Conservation (phyloP, 148 eudicot genomes). For the Oxyria digyna region DNA sequence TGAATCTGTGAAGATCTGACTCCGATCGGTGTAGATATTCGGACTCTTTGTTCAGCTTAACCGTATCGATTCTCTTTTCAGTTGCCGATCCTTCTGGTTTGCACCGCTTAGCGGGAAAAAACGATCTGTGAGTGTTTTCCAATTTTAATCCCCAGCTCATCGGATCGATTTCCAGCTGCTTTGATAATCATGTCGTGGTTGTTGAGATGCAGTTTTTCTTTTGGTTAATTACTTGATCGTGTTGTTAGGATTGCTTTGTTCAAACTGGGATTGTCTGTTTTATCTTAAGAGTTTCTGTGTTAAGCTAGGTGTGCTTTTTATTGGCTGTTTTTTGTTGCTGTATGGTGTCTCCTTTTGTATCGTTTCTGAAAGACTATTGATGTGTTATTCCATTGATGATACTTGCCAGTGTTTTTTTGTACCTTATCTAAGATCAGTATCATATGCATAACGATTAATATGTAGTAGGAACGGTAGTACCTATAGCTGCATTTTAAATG, state of each 20-base stretch:
- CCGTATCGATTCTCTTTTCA: background rate
- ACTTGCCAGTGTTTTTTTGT: background rate
- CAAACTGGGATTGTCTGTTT: background rate
- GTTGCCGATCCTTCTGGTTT: background rate
- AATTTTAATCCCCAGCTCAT: background rate
- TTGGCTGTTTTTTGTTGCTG: background rate
- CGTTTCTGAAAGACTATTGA: background rate
- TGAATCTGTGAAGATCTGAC: conserved; percentile 3
- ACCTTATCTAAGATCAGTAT: background rate
- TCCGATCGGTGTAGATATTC: background rate
- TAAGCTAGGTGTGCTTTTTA: background rate
- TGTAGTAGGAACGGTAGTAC: background rate
- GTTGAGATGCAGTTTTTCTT: background rate
- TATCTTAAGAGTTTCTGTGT: background rate
- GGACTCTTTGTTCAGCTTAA: background rate
- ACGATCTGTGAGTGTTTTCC: conserved; percentile 3
- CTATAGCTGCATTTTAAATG: background rate
- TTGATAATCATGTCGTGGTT: background rate
- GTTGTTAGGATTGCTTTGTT: background rate
- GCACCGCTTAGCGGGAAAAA: background rate
- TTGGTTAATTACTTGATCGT: conserved; percentile 4
- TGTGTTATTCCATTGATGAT: background rate
- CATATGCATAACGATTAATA: background rate
- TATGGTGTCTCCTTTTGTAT: background rate
- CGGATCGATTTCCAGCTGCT: background rate